These are phyloP conservation scores for Geotrichum aggregatum DNA, from an alignment of 1,139 yeast genomes.

Conservation along the genomic window DNA sequence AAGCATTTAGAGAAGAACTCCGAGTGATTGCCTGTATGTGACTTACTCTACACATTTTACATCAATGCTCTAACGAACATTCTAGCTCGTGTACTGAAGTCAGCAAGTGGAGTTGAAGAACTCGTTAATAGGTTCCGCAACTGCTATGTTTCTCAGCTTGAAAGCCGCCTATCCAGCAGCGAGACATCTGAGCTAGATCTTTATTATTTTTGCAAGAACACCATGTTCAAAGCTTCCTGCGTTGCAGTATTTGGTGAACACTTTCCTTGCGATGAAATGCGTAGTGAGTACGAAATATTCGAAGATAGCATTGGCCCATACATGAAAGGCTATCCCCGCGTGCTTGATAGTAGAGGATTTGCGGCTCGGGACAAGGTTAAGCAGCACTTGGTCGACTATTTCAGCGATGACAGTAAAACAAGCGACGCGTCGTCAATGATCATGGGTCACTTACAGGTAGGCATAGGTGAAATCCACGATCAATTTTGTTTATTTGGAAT, in stretches of 20 bases:
- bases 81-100: slow-evolving; percentile 6
- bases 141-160: not conserved
- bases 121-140: slow-evolving; percentile 5
- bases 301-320: slow-evolving; percentile 16
- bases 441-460: slow-evolving; percentile 11
- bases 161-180: not conserved
- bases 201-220: slow-evolving; percentile 8
- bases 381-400: slow-evolving; percentile 9
- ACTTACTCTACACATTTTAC: not conserved
- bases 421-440: slow-evolving; percentile 10
- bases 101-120: slow-evolving; percentile 1
- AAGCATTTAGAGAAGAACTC: slow-evolving; percentile 12
- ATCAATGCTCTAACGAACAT: not conserved
- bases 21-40: not conserved
- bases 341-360: slow-evolving; percentile 13
- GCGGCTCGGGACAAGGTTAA: slow-evolving; percentile 17
- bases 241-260: slow-evolving; percentile 19
- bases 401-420: slow-evolving; percentile 3
- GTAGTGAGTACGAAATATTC: slow-evolving; percentile 10
- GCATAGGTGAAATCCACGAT: not conserved
- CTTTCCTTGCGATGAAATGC: slow-evolving; percentile 18
- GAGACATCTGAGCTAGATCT: slow-evolving; percentile 13
- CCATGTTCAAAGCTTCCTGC: slow-evolving; percentile 19
- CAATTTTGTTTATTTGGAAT: not conserved
- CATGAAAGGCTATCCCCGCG: slow-evolving; percentile 17